phyloP scores from a whole-genome alignment of 441 rosid genomes.

The Bruguiera hainesii region DNA sequence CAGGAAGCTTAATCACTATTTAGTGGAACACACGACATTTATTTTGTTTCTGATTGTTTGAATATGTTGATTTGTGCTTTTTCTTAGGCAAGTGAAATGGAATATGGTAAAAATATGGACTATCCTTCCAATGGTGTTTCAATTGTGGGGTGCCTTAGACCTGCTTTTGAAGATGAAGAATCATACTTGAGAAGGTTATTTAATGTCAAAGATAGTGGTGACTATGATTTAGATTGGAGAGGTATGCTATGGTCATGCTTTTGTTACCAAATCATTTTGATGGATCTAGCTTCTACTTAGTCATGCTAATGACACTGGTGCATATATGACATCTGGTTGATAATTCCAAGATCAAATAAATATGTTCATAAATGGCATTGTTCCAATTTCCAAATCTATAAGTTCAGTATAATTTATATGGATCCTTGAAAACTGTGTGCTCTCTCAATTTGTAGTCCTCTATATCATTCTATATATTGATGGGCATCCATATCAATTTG shows the following conservation, averaged over 20 bases:
- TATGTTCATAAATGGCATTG: not conserved
- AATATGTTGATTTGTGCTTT: constrained; percentile 25
- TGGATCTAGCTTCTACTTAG: constrained; percentile 2
- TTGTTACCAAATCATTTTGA: not conserved
- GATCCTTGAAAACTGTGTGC: not conserved
- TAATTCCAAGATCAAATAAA: not conserved
- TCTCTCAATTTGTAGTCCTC: not conserved
- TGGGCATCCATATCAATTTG: not conserved
- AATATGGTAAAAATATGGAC: constrained; percentile 59
- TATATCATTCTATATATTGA: constrained; percentile 1
- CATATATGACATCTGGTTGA: constrained; percentile 4
- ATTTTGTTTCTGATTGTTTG: not conserved
- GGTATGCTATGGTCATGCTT: constrained; percentile 34
- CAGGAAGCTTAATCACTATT: too few relatives aligned
- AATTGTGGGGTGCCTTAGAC: constrained; percentile 72
- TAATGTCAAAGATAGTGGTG: constrained; percentile 52
- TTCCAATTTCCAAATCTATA: too few relatives aligned
- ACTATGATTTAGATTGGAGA: constrained; percentile 50
- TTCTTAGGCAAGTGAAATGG: constrained; percentile 50
- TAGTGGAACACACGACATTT: not conserved
- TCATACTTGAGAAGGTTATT: constrained; percentile 62
- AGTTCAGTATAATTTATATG: too few relatives aligned
- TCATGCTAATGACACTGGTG: constrained; percentile 8
- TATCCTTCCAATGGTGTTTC: constrained; percentile 86
- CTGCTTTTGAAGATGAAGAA: constrained; percentile 78